A percentile compares a stretch with the other conserved stretches of the same genome.
These are phyloP conservation scores for Sugiyamaella xylanicola DNA, from an alignment of 1,139 yeast genomes.

Conservation along the genomic window DNA sequence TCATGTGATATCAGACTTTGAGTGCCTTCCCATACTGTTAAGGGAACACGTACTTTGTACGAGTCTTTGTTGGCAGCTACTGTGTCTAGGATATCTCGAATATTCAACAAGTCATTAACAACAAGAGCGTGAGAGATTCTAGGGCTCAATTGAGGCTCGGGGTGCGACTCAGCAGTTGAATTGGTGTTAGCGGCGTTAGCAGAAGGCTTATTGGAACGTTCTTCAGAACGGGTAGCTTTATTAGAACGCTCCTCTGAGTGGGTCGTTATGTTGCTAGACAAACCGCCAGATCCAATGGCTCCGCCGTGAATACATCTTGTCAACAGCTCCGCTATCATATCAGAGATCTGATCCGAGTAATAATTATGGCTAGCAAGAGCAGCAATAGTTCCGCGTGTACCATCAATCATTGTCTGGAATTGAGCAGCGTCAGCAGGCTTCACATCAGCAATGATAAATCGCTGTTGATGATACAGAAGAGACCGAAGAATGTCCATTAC, in stretches of 20 bases:
- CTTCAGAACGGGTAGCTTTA: neutral
- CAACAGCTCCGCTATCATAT: constrained; percentile 58
- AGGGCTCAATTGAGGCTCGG: neutral
- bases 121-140: constrained; percentile 16
- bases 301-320: constrained; percentile 8
- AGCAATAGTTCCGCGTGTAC: constrained; percentile 50
- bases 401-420: constrained; percentile 9
- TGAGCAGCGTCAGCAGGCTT: constrained; percentile 1
- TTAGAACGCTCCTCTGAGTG: constrained; percentile 5
- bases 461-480: constrained; percentile 60
- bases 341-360: constrained; percentile 79
- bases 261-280: neutral
- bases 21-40: constrained; percentile 42
- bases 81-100: constrained; percentile 28
- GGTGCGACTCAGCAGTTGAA: too few relatives aligned
- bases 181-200: too few relatives aligned
- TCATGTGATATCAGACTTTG: constrained; percentile 38
- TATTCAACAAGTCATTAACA: constrained; percentile 33
- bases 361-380: constrained; percentile 71
- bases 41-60: constrained; percentile 27
- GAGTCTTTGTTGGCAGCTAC: constrained; percentile 21
- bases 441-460: constrained; percentile 24
- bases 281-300: constrained; percentile 7
- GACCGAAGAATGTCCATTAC: constrained; percentile 78
- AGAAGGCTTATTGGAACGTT: too few relatives aligned